A percentile compares a stretch with the other conserved stretches of the same genome.
These are phyloP conservation scores for Dothideomycetes sp. DNA, from an alignment of 2,329 filamentous ascomycete species.

Conservation along the genomic window DNA sequence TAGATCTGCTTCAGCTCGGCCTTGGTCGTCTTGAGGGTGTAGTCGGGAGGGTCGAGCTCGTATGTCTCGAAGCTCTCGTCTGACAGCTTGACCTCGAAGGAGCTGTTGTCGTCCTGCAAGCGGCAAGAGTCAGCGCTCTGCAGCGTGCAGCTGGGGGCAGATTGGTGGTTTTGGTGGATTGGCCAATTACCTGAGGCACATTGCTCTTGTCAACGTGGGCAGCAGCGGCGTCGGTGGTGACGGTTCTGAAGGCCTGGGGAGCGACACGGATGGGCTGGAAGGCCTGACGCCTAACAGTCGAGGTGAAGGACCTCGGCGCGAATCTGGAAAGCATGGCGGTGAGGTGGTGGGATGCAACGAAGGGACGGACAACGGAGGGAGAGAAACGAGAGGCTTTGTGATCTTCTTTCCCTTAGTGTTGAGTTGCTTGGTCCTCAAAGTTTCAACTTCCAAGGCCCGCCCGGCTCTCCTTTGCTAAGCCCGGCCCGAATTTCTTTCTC, in stretches of 20 bases:
- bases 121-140: neutral
- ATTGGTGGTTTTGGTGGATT: neutral
- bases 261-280: conserved; percentile 33
- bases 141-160: too few relatives aligned
- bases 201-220: conserved; percentile 74
- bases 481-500: too few relatives aligned
- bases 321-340: conserved; percentile 28
- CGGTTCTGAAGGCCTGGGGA: conserved; percentile 55
- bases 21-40: conserved; percentile 91
- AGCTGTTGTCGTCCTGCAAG: conserved; percentile 84
- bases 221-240: conserved; percentile 92
- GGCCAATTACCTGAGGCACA: conserved; percentile 52
- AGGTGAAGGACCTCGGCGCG: conserved; percentile 27
- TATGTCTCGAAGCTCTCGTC: conserved; percentile 99
- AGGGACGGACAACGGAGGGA: conserved; percentile 7
- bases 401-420: neutral
- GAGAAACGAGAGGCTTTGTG: neutral
- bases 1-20: conserved; percentile 99
- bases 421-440: conserved; percentile 5
- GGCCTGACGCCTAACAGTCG: conserved; percentile 23
- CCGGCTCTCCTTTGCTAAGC: neutral
- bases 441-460: neutral
- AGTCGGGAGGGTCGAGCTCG: conserved; percentile 90
- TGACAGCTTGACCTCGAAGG: conserved; percentile 83
- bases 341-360: conserved; percentile 2